phyloP scores from a whole-genome alignment of 2,329 filamentous ascomycete genomes.

The Aschersonia sp. region DNA sequence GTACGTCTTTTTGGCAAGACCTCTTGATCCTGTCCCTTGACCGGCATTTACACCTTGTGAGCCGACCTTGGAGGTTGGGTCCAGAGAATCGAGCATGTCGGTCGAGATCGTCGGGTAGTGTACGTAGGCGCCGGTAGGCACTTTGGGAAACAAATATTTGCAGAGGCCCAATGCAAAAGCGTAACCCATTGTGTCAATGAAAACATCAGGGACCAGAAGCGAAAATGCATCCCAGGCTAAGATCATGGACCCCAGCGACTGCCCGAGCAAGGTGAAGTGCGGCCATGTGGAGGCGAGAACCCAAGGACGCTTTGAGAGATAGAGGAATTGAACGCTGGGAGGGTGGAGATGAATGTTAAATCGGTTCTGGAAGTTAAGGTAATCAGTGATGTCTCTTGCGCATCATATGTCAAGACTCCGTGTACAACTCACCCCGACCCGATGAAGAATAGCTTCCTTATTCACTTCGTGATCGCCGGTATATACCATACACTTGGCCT shows the following conservation, averaged over 20 bases:
- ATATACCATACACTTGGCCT: conserved; percentile 82
- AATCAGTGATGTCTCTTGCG: background rate
- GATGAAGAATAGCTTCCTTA: conserved; percentile 63
- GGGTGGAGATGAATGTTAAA: conserved; percentile 88
- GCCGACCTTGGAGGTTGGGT: conserved; percentile 43
- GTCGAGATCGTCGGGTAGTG: conserved; percentile 98
- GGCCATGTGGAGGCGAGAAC: conserved; percentile 82
- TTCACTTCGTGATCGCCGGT: conserved; percentile 86
- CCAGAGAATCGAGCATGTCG: conserved; percentile 82
- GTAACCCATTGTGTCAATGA: conserved; percentile 97
- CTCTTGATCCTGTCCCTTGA: conserved; percentile 57
- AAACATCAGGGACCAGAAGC: conserved; percentile 84
- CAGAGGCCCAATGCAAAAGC: conserved; percentile 76
- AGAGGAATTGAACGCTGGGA: conserved; percentile 75
- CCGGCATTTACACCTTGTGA: conserved; percentile 70
- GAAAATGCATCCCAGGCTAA: conserved; percentile 86
- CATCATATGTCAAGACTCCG: background rate
- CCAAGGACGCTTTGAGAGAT: conserved; percentile 76
- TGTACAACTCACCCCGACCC: conserved; percentile 47
- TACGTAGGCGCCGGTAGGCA: conserved; percentile 86
- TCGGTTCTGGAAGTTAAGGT: conserved; percentile 42
- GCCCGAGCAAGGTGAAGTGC: conserved; percentile 83
- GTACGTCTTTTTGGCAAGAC: conserved; percentile 62
- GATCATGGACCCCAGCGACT: conserved; percentile 77
- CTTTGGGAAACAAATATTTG: conserved; percentile 64